Evolutionary conservation across 208 protist genomes (phyloP).

Genomic region (Crithidia fasciculata): DNA sequence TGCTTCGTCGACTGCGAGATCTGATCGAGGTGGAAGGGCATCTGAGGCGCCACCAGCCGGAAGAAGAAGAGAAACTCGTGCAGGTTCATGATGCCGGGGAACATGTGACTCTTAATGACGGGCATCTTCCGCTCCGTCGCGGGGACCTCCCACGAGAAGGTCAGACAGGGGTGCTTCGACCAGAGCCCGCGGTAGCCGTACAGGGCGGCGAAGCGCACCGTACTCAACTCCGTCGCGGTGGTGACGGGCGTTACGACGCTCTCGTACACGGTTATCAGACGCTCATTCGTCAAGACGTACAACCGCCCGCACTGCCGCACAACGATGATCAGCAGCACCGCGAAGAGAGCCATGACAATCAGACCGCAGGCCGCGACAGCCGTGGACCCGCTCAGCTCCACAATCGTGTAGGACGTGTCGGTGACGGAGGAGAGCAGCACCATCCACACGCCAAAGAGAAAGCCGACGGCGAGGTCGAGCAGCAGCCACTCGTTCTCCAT

Average conservation of each 20-base stretch:
- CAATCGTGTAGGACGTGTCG: conserved; percentile 41
- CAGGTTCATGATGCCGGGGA: conserved; percentile 41
- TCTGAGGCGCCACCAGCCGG: conserved; percentile 41
- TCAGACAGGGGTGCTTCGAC: conserved; percentile 35
- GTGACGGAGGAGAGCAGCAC: conserved; percentile 43
- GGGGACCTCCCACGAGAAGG: conserved; percentile 68
- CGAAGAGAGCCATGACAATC: conserved; percentile 37
- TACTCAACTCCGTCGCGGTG: conserved; percentile 45
- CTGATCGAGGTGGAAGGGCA: conserved; percentile 33
- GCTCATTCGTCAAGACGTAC: conserved; percentile 63
- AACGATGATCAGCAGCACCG: conserved; percentile 41
- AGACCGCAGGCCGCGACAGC: conserved; percentile 45
- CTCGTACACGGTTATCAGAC: conserved; percentile 57
- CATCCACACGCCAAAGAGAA: conserved; percentile 57
- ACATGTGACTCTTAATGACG: conserved; percentile 57
- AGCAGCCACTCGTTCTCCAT: conserved; percentile 62
- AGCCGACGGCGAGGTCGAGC: conserved; percentile 34
- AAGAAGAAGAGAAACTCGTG: conserved; percentile 62
- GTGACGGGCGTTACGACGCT: conserved; percentile 47
- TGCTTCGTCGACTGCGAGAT: conserved; percentile 33
- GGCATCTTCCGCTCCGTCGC: conserved; percentile 62
- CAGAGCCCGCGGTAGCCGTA: conserved; percentile 48
- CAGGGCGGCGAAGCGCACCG: conserved; percentile 47
- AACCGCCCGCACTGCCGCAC: conserved; percentile 44
- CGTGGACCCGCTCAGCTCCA: conserved; percentile 38